A percentile compares a stretch with the other conserved stretches of the same genome.
Evolutionary conservation across 768 basidiomycete species (phyloP).

Genomic region (Leccinum olivaceopallidum): DNA sequence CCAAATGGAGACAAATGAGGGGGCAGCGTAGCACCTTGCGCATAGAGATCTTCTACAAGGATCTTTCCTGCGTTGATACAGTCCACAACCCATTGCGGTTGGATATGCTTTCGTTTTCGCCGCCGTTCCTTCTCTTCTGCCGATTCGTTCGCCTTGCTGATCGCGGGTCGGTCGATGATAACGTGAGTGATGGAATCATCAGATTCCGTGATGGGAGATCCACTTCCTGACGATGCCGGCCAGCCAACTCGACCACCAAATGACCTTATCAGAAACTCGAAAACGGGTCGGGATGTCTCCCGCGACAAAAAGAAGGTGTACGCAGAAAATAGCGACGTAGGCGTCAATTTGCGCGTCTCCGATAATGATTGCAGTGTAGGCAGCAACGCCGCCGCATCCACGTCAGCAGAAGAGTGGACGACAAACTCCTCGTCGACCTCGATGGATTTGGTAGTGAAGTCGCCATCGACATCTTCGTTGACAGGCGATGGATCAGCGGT

Average conservation of each 20-base stretch:
- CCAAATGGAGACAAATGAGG: constrained; percentile 97
- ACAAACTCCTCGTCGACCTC: constrained; percentile 69
- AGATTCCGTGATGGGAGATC: constrained; percentile 74
- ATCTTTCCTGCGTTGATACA: constrained; percentile 88
- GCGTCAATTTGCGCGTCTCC: constrained; percentile 54
- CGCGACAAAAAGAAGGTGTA: constrained; percentile 94
- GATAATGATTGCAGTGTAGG: constrained; percentile 71
- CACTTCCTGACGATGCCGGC: constrained; percentile 77
- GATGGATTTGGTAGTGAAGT: constrained; percentile 29
- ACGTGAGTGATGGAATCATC: constrained; percentile 93
- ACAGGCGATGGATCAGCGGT: constrained; percentile 18
- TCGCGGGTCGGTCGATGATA: constrained; percentile 85
- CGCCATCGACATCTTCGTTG: constrained; percentile 42
- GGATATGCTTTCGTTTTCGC: constrained; percentile 79
- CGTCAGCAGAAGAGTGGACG: constrained; percentile 53
- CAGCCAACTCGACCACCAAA: constrained; percentile 94
- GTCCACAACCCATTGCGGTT: constrained; percentile 98
- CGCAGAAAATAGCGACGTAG: constrained; percentile 72
- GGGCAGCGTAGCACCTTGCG: constrained; percentile 82
- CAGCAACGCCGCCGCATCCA: constrained; percentile 47
- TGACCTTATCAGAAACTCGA: constrained; percentile 91
- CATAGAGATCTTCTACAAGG: constrained; percentile 82
- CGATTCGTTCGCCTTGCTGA: constrained; percentile 48
- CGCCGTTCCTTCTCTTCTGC: constrained; percentile 61
- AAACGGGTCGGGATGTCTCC: constrained; percentile 86